Conservation (phyloP, 768 basidiomycete species). For the Lactifluus hygrophoroides region DNA sequence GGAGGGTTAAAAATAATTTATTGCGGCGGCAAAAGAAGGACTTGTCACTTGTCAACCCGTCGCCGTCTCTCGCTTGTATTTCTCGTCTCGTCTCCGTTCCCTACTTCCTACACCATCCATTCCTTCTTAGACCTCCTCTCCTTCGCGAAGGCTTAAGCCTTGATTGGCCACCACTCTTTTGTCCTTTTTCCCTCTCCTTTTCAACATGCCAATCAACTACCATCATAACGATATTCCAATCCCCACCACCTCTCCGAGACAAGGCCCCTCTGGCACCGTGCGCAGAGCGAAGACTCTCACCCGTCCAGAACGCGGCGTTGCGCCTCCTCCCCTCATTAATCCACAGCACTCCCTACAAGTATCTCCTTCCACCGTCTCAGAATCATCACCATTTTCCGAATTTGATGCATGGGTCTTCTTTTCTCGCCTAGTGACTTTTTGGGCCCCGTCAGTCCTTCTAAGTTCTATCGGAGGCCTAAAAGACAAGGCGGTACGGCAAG, state of each 20-base stretch:
- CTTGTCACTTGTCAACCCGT: background rate
- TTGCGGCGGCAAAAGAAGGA: too few species aligned
- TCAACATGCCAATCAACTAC: slow-evolving; percentile 12
- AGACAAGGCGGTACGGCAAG: slow-evolving; percentile 70
- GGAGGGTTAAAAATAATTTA: too few species aligned
- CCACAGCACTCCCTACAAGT: slow-evolving; percentile 47
- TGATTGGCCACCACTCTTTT: slow-evolving; percentile 12
- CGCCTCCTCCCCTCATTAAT: slow-evolving; percentile 89
- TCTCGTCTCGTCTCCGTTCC: background rate
- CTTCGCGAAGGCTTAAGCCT: slow-evolving; percentile 11
- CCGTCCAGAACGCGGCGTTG: slow-evolving; percentile 89
- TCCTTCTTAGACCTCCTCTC: slow-evolving; percentile 2
- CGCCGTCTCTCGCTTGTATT: background rate
- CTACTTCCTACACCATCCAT: background rate
- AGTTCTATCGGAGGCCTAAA: slow-evolving; percentile 69
- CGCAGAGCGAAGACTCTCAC: slow-evolving; percentile 94
- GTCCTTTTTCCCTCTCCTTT: slow-evolving; percentile 8
- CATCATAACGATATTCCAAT: slow-evolving; percentile 17
- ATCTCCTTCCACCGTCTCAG: slow-evolving; percentile 31
- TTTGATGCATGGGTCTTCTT: slow-evolving; percentile 74
- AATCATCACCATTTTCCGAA: slow-evolving; percentile 28
- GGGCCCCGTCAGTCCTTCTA: slow-evolving; percentile 79
- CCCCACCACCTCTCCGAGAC: slow-evolving; percentile 15
- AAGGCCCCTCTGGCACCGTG: slow-evolving; percentile 43
- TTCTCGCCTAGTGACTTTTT: slow-evolving; percentile 74